Base-by-base conservation (phyloP, 2,329 filamentous ascomycete genomes). In the Colletotrichum sidae region DNA sequence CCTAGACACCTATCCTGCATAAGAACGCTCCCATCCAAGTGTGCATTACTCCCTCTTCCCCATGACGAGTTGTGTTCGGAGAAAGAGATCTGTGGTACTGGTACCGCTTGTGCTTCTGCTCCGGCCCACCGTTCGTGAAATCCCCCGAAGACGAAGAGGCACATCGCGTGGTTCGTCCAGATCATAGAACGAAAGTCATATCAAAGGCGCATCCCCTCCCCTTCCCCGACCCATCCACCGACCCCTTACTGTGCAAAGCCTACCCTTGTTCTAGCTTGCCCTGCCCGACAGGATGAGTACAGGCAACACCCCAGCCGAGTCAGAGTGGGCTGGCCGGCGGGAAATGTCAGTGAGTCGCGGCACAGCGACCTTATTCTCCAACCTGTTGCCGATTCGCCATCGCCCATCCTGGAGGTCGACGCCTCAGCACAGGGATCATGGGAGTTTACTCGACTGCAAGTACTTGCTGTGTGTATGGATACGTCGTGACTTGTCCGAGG, bases 311-410 rank as follows among this genome's bases (percentile, higher is more conserved):
- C 62, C n/a, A 34, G 62, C 13, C 51, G 47, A 61, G 57, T 52
- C 33, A 58, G 49, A 66, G 53, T 57, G 59, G 63, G 54, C 33
- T 65, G 69, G 67, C 70, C 73, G 60, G 76, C 80, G 69, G 83
- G 83, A 68, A 49, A 58, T 55, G 62, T 61, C 63, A 67, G 64
- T 68, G 63, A 67, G 58, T 64, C 53, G 64, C 66, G 58, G 66
- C 63, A 62, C 57, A 53, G 54, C 56, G 58, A 67, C 63, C 57
- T 68, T 62, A 68, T 67, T 65, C 55, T 64, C 55, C 58, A 59
- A 47, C 51, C 49, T 60, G 63, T 46, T 67, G 67, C 64, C 67
- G 58, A 67, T 68, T 67, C 58, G 67, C 67, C 67, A 62, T 68
- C 54, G 64, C 54, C 39, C 35, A 65, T 46, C 57, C 54, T 58